Base-by-base conservation (phyloP, 371 early-diverging fungal species). In the Mucor ambiguus region DNA sequence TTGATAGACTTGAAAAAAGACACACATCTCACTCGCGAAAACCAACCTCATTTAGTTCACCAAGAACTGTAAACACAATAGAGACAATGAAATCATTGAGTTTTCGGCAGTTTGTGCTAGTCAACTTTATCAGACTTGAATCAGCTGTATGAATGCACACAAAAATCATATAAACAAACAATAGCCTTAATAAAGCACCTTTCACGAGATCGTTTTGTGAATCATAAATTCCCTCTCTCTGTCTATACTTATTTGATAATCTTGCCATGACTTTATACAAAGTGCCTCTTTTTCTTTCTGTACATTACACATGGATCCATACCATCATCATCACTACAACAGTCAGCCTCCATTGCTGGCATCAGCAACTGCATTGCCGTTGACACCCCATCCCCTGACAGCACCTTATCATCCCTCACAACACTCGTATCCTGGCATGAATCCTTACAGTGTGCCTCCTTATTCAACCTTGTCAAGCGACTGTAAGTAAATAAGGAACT, bases 1-100 rank as follows among this genome's bases (percentile, higher is more conserved):
- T 41, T 0, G 20, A n/a, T 64, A 73, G 73, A 60, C 56, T 52
- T 73, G n/a, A 69, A 61, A 28, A 69, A 66, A 52, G 69, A 67
- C 26, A 61, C 60, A 30, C 55, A 28, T 48, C 63, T 63, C 57
- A 37, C 48, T 35, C 18, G 9, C 12, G 29, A 55, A 9, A 33
- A 41, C 33, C n/a, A 26, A 24, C 69, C 69, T 54, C 58, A 58
- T 26, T 55, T 72, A 11, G 58, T 68, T 14, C 72, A 72, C 26
- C 72, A 72, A 43, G 72, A 72, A 38, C 72, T 72, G 7, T 72
- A 68, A 56, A 56, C n/a, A 12, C 14, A 29, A 29, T n/a, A 56
- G 32, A 33, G 56, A 32, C 20, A 29, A 52, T 56, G 56, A 52
- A 52, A 52, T 52, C 52, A 52, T 52, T 26, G 49, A 49, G n/a